Percentiles rank a stretch among this genome's conserved stretches.
phyloP scores from a whole-genome alignment of 1,284 basidiomycete genomes.

The Ustilago vetiveriae region DNA sequence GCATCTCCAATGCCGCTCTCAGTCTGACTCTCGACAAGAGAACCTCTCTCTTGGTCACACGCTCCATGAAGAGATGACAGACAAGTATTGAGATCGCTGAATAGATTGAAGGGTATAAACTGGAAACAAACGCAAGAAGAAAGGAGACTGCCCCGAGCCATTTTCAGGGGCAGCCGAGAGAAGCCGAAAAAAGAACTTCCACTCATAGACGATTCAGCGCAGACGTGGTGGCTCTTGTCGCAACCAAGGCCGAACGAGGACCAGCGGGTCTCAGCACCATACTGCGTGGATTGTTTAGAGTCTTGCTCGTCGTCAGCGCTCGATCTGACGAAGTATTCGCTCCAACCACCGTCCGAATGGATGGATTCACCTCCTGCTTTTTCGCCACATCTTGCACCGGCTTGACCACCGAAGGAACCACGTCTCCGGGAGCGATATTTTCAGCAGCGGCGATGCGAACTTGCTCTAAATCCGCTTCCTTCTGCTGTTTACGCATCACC shows the following conservation, averaged over 20 bases:
- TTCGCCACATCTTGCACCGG: not conserved
- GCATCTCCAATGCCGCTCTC: too few species aligned
- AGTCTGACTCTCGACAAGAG: too few species aligned
- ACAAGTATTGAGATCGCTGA: too few species aligned
- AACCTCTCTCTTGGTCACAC: too few species aligned
- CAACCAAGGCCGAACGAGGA: conserved; percentile 14
- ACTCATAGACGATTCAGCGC: conserved; percentile 14
- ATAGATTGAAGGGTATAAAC: too few species aligned
- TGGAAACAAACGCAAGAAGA: too few species aligned
- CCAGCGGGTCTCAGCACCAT: conserved; percentile 9
- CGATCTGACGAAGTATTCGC: too few species aligned
- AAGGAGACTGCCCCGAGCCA: too few species aligned
- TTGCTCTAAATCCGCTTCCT: conserved; percentile 28
- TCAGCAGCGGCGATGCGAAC: conserved; percentile 27
- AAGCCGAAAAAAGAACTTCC: not conserved
- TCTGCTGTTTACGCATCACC: conserved; percentile 37
- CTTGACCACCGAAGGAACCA: conserved; percentile 28
- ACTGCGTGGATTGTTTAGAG: too few species aligned
- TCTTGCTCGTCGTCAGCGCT: too few species aligned
- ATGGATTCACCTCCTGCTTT: conserved; percentile 2
- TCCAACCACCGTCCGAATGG: conserved; percentile 27
- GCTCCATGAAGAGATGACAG: too few species aligned
- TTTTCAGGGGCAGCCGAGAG: too few species aligned
- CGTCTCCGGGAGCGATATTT: conserved; percentile 27
- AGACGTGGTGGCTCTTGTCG: conserved; percentile 4